A percentile compares a stretch with the other conserved stretches of the same genome.
phyloP scores from a whole-genome alignment of 495 filamentous ascomycete species.

The Paragyromitra xinjiangensis region DNA sequence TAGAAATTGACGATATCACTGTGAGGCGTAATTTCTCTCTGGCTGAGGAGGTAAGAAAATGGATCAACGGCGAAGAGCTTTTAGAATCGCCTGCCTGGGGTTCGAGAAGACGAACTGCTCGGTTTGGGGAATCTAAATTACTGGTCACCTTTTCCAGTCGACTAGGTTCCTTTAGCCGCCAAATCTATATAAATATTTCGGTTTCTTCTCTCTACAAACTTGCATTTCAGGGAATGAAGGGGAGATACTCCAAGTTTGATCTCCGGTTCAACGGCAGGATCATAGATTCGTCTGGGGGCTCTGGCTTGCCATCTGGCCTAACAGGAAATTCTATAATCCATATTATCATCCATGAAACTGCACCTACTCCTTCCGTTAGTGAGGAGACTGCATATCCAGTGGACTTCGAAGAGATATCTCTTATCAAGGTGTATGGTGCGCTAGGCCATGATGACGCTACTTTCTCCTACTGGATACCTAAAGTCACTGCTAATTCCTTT shows the following conservation, averaged over 20 bases:
- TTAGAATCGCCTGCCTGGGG: not conserved
- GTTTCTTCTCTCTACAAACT: constrained; percentile 48
- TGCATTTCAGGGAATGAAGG: constrained; percentile 54
- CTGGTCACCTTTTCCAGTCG: constrained; percentile 37
- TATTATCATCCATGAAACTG: constrained; percentile 24
- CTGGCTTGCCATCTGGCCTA: constrained; percentile 13
- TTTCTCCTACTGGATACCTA: constrained; percentile 56
- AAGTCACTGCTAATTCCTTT: constrained; percentile 45
- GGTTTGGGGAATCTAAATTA: not conserved
- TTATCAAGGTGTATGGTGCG: constrained; percentile 55
- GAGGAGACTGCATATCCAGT: not conserved
- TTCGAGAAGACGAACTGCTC: constrained; percentile 15
- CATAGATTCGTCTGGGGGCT: not conserved
- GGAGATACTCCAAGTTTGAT: constrained; percentile 49
- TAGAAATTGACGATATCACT: constrained; percentile 35
- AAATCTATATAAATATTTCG: constrained; percentile 7
- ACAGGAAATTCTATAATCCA: constrained; percentile 17
- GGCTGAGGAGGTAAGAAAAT: constrained; percentile 16
- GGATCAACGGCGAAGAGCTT: constrained; percentile 31
- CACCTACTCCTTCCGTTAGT: not conserved
- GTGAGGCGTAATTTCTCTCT: constrained; percentile 45
- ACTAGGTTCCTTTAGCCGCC: constrained; percentile 31
- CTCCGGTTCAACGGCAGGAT: constrained; percentile 18
- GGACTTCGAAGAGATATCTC: constrained; percentile 46
- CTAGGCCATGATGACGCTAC: constrained; percentile 8